Conservation (phyloP, 2,329 filamentous ascomycete genomes). For the Arthrobotrys musiformis region DNA sequence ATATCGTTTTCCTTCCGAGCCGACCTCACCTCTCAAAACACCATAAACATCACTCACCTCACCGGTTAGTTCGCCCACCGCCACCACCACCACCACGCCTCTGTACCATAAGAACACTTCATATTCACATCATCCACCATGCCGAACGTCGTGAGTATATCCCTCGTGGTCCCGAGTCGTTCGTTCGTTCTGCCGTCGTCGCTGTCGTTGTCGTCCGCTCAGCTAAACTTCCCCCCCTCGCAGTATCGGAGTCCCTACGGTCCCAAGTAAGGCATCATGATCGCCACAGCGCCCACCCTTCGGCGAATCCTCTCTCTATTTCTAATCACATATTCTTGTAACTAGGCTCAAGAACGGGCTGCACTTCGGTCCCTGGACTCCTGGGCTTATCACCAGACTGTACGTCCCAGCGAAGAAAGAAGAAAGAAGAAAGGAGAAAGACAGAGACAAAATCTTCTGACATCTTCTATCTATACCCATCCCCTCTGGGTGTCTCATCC, state of each 20-base stretch:
- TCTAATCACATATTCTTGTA: not conserved
- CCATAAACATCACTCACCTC: not conserved
- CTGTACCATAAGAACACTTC: not conserved
- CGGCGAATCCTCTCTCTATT: not conserved
- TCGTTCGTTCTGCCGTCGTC: not conserved
- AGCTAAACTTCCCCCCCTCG: not conserved
- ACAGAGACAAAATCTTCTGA: not conserved
- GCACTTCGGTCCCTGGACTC: slow-evolving; percentile 56
- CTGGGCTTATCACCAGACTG: slow-evolving; percentile 55
- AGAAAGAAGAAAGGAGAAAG: too few relatives aligned
- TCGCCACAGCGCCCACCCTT: not conserved
- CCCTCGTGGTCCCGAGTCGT: not conserved
- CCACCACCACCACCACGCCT: not conserved
- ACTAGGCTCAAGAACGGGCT: slow-evolving; percentile 57
- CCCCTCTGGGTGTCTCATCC: not conserved
- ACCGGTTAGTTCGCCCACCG: too few relatives aligned
- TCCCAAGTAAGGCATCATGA: slow-evolving; percentile 57
- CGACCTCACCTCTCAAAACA: not conserved
- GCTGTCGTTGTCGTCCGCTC: not conserved
- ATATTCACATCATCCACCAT: not conserved
- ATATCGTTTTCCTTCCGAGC: slow-evolving; percentile 17
- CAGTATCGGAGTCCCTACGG: slow-evolving; percentile 56
- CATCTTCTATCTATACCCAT: not conserved
- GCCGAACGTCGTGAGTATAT: slow-evolving; percentile 14
- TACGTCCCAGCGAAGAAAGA: slow-evolving; percentile 37